Base-by-base conservation (phyloP, 1,139 yeast species). In the Nakaseomyces uthaithaninus region DNA sequence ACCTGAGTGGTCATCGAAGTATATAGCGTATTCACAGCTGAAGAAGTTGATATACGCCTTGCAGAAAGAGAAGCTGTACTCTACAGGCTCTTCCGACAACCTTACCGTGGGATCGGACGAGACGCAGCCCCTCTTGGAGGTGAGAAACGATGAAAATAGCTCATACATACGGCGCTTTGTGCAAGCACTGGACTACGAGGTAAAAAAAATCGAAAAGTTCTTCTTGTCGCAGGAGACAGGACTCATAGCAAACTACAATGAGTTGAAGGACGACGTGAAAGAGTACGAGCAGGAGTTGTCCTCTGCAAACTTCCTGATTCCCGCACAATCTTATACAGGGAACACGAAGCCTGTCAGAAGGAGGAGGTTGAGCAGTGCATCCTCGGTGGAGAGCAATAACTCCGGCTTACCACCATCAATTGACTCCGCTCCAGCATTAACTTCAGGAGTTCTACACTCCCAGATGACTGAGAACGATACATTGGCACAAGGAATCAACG, bases 1-100 rank as follows among this genome's bases (percentile, higher is more conserved):
- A 2, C 86, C 87, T 1, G 87, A 80, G 60, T 80, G 87, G 87
- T 72, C 82, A 11, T 76, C 82, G 15, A 77, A 78, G 57, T 80
- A 80, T 55, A 73, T 80, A 43, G 80, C 83, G n/a, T 80, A 80
- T 55, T 76, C 84, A 4, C 76, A 80, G 35, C 62, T 80, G 48
- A 80, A 80, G 59, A 80, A 79, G 60, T 66, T 77, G 36, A 76
- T 78, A 26, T 80, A 80, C 55, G 70, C 77, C 19, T 63, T 80
- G 37, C 86, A 80, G 54, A 68, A 82, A 52, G 81, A 77, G 42
- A 69, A 72, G 33, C 62, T 79, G 38, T 55, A 59, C 19, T 54
- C 54, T 22, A 42, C 42, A 15, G 27, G 31, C 22, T 16, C 42
- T 16, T 31, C 36, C 31, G 52, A 37, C 38, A 19, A 4, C 11